A percentile compares a stretch with the other conserved stretches of the same genome.
These are phyloP conservation scores for Termitomyces sp. DNA, from an alignment of 768 basidiomycete species.

Conservation along the genomic window DNA sequence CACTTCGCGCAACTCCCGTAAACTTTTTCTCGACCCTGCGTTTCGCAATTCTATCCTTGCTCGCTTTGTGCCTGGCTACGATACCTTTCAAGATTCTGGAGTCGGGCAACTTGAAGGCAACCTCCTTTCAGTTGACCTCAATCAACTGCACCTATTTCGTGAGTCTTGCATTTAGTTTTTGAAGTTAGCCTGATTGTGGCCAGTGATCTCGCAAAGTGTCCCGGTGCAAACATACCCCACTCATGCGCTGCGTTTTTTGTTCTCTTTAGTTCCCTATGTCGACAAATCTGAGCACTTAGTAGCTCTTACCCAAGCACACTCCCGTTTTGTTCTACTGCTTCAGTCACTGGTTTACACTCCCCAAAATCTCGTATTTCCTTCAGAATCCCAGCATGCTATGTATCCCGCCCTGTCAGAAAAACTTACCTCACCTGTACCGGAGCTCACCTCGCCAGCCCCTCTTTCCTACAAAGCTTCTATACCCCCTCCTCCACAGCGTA, in stretches of 20 bases:
- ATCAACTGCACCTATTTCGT: constrained; percentile 64
- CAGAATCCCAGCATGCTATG: constrained; percentile 24
- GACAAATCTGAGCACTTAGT: constrained; percentile 33
- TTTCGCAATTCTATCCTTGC: constrained; percentile 35
- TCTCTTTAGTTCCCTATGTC: constrained; percentile 25
- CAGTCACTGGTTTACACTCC: constrained; percentile 71
- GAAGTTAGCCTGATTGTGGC: background rate
- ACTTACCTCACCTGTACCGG: constrained; percentile 33
- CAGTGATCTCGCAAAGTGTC: constrained; percentile 61
- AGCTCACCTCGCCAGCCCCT: constrained; percentile 73
- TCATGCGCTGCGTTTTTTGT: constrained; percentile 53
- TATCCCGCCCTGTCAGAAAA: constrained; percentile 26
- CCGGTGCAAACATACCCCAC: constrained; percentile 69
- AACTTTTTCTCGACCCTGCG: constrained; percentile 21
- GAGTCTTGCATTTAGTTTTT: constrained; percentile 26
- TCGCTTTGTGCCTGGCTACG: constrained; percentile 56
- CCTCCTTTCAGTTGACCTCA: constrained; percentile 46
- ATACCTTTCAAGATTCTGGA: constrained; percentile 36
- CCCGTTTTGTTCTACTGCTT: constrained; percentile 67
- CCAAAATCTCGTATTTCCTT: constrained; percentile 30
- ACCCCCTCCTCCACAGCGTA: constrained; percentile 10
- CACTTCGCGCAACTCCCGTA: constrained; percentile 26
- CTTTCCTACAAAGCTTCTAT: constrained; percentile 38
- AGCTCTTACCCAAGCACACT: constrained; percentile 55
- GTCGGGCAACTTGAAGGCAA: constrained; percentile 25